Percentiles rank a stretch among this genome's conserved stretches.
These are phyloP conservation scores for Rhodotorula sp. DNA, from an alignment of 1,284 basidiomycete species.

Conservation along the genomic window DNA sequence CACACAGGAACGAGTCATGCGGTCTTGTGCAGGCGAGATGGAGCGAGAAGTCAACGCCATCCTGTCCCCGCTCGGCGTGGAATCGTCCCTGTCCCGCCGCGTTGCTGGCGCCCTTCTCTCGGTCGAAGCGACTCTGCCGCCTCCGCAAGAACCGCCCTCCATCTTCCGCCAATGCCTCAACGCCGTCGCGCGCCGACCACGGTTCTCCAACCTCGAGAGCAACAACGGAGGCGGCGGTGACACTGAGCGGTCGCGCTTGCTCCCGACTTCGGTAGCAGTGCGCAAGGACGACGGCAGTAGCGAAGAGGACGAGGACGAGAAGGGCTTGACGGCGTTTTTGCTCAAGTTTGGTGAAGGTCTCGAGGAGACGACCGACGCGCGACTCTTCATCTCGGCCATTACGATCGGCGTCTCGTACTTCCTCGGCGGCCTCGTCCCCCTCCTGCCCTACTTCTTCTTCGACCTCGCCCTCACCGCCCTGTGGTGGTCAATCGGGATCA, in stretches of 20 bases:
- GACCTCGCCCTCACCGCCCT: slow-evolving; percentile 52
- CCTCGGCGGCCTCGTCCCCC: slow-evolving; percentile 53
- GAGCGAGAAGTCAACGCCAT: slow-evolving; percentile 89
- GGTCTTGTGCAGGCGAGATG: slow-evolving; percentile 89
- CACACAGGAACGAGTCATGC: slow-evolving; percentile 67
- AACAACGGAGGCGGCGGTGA: not conserved
- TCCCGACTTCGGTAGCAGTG: slow-evolving; percentile 1
- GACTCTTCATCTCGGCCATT: slow-evolving; percentile 76
- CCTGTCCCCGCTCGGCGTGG: slow-evolving; percentile 82
- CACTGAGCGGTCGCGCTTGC: slow-evolving; percentile 22
- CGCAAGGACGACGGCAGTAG: not conserved
- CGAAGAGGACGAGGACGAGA: slow-evolving; percentile 65
- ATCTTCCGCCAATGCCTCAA: slow-evolving; percentile 37
- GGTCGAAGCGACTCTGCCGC: slow-evolving; percentile 38
- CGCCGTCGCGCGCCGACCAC: slow-evolving; percentile 39
- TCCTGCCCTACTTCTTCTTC: slow-evolving; percentile 88
- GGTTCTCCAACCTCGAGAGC: slow-evolving; percentile 17
- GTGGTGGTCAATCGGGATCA: slow-evolving; percentile 58
- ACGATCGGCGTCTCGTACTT: slow-evolving; percentile 70
- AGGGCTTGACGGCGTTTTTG: slow-evolving; percentile 83
- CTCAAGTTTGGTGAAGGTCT: slow-evolving; percentile 89
- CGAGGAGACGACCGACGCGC: slow-evolving; percentile 73
- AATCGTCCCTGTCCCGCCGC: slow-evolving; percentile 71
- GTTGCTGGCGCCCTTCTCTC: slow-evolving; percentile 69
- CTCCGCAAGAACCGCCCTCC: slow-evolving; percentile 30